Percentiles rank a stretch among this genome's conserved stretches.
These are phyloP conservation scores for Blastomyces gilchristii DNA, from an alignment of 2,329 filamentous ascomycete species.

Conservation along the genomic window DNA sequence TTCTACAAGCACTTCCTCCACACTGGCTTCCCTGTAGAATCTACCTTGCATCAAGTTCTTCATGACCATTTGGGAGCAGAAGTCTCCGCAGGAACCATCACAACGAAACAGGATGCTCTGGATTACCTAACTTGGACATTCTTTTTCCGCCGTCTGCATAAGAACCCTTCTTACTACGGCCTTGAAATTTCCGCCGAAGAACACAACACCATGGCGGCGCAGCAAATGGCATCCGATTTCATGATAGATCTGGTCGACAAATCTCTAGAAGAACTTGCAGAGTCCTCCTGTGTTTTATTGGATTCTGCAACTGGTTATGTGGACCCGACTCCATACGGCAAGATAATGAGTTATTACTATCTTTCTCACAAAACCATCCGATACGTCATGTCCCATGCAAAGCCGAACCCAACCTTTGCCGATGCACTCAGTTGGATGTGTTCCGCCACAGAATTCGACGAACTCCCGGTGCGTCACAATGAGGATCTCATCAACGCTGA, in stretches of 20 bases:
- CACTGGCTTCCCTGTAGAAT: constrained; percentile 95
- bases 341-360: constrained; percentile 99
- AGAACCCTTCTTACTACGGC: constrained; percentile 97
- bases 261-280: constrained; percentile 68
- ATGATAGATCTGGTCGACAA: constrained; percentile 89
- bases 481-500: constrained; percentile 95
- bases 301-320: constrained; percentile 75
- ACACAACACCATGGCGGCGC: constrained; percentile 76
- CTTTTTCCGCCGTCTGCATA: constrained; percentile 94
- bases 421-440: constrained; percentile 90
- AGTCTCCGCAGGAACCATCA: constrained; percentile 82
- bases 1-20: constrained; percentile 99
- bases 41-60: constrained; percentile 86
- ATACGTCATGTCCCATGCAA: constrained; percentile 66
- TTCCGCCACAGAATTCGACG: constrained; percentile 88
- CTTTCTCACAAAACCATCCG: constrained; percentile 91
- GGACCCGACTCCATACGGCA: constrained; percentile 80
- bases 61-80: constrained; percentile 96
- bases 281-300: constrained; percentile 73
- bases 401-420: constrained; percentile 62
- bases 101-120: constrained; percentile 90
- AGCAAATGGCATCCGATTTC: constrained; percentile 81
- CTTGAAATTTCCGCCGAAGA: constrained; percentile 88
- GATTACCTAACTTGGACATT: constrained; percentile 99
- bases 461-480: constrained; percentile 93